These are phyloP conservation scores for Tuber brumale DNA, from an alignment of 495 filamentous ascomycete species.

Conservation along the genomic window DNA sequence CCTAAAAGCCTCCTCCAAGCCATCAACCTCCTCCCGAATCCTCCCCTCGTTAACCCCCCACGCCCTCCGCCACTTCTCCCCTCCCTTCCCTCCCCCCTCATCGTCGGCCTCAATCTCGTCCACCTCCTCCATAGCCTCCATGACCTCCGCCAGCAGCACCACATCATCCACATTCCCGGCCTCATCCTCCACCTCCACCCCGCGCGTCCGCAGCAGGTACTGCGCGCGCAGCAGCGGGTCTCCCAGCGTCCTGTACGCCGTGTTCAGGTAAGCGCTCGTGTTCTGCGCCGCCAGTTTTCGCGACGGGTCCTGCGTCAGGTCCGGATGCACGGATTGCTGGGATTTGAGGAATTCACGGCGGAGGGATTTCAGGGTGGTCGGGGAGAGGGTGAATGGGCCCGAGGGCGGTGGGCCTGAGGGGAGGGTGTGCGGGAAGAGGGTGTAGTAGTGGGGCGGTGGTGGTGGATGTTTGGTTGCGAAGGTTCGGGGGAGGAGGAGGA, in stretches of 20 bases:
- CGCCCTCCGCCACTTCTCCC: not conserved
- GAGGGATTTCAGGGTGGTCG: slow-evolving; percentile 49
- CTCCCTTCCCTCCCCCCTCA: slow-evolving; percentile 55
- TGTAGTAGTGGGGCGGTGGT: slow-evolving; percentile 59
- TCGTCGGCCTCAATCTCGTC: slow-evolving; percentile 65
- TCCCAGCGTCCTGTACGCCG: slow-evolving; percentile 76
- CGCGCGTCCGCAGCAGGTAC: slow-evolving; percentile 67
- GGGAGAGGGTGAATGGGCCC: slow-evolving; percentile 68
- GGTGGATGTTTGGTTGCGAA: slow-evolving; percentile 48
- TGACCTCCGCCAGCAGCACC: slow-evolving; percentile 74
- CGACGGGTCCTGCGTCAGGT: slow-evolving; percentile 56
- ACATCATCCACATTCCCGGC: slow-evolving; percentile 60
- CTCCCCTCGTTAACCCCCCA: slow-evolving; percentile 58
- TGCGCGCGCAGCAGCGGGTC: slow-evolving; percentile 73
- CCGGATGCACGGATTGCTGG: slow-evolving; percentile 74
- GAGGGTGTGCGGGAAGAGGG: slow-evolving; percentile 77
- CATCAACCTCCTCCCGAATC: slow-evolving; percentile 54
- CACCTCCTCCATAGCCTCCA: slow-evolving; percentile 79
- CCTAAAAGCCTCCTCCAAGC: slow-evolving; percentile 58
- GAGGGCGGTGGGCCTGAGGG: slow-evolving; percentile 71
- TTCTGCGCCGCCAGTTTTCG: slow-evolving; percentile 54
- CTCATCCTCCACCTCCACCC: slow-evolving; percentile 74
- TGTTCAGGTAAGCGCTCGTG: slow-evolving; percentile 72
- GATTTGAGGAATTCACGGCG: slow-evolving; percentile 79
- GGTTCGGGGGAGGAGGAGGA: slow-evolving; percentile 5